Conservation (phyloP, 768 basidiomycete genomes). For the Glaciozyma antarctica region DNA sequence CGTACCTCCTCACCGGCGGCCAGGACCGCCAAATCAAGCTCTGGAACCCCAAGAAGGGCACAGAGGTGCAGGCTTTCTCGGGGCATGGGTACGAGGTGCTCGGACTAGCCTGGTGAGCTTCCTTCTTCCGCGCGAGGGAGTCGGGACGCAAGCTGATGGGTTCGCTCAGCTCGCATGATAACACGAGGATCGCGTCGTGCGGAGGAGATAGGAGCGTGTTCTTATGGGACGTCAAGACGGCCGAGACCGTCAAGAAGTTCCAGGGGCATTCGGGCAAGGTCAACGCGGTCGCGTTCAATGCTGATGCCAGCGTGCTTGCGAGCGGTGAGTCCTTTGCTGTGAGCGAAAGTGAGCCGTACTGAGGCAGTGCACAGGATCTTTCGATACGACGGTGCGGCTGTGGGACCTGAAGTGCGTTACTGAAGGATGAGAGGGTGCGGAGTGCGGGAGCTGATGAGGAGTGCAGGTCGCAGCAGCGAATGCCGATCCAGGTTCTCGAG, state of each 20-base stretch:
- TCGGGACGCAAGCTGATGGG: background rate
- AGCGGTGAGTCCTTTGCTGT: constrained; percentile 53
- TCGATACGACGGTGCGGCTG: constrained; percentile 76
- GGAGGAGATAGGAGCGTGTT: constrained; percentile 91
- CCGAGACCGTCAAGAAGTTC: constrained; percentile 69
- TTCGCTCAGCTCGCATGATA: constrained; percentile 69
- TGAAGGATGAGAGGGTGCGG: background rate
- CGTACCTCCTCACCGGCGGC: constrained; percentile 86
- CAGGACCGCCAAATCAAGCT: constrained; percentile 80
- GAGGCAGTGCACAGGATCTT: constrained; percentile 55
- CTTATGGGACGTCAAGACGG: constrained; percentile 88
- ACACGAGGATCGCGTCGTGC: constrained; percentile 83
- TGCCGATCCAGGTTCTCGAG: constrained; percentile 79
- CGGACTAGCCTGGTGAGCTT: constrained; percentile 64
- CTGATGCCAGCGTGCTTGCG: constrained; percentile 73
- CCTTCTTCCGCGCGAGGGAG: background rate
- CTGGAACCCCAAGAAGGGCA: constrained; percentile 78
- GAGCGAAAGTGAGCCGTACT: background rate
- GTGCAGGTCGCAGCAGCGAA: constrained; percentile 60
- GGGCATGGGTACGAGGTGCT: constrained; percentile 95
- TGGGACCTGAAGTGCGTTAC: constrained; percentile 75
- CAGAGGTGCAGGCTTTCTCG: constrained; percentile 81
- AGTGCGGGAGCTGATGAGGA: background rate
- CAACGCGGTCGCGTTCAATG: constrained; percentile 79
- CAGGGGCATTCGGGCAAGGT: constrained; percentile 86